These are phyloP conservation scores for Castanopsis chinensis DNA, from an alignment of 306 rosid genomes.

Conservation along the genomic window DNA sequence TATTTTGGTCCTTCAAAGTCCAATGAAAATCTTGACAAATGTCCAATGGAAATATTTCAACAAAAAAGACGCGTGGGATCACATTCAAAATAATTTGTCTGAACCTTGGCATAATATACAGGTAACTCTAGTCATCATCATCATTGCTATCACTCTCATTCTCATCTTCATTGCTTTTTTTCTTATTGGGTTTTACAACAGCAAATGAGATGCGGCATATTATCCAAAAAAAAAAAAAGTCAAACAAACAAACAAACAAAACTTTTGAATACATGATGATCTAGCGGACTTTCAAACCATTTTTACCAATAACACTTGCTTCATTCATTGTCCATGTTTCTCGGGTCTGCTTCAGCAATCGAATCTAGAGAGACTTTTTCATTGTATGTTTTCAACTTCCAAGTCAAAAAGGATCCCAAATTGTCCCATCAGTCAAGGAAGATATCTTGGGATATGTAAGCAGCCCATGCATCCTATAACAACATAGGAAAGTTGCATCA, in stretches of 20 bases:
- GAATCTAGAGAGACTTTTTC: not conserved
- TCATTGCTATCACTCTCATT: not conserved
- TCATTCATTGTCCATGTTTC: not conserved
- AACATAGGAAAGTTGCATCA: constrained; percentile 4
- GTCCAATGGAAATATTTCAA: too few relatives aligned
- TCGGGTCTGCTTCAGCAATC: not conserved
- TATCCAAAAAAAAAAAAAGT: not conserved
- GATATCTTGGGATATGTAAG: constrained; percentile 71
- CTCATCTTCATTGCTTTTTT: not conserved
- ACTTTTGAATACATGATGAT: not conserved
- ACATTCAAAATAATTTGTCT: too few relatives aligned
- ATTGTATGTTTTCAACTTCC: not conserved
- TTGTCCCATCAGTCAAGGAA: constrained; percentile 30
- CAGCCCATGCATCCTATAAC: constrained; percentile 85
- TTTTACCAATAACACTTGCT: not conserved
- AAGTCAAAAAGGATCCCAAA: not conserved
- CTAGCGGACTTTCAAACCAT: not conserved
- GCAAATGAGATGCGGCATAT: constrained; percentile 1
- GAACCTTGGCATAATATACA: not conserved
- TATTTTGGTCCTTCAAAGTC: too few relatives aligned
- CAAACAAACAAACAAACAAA: not conserved
- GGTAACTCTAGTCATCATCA: not conserved
- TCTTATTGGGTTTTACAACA: not conserved
- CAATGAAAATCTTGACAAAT: too few relatives aligned
- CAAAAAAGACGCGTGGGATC: too few relatives aligned